Evolutionary conservation across 1,139 yeast species (phyloP).

Genomic region (Geotrichum cucujoidarum): DNA sequence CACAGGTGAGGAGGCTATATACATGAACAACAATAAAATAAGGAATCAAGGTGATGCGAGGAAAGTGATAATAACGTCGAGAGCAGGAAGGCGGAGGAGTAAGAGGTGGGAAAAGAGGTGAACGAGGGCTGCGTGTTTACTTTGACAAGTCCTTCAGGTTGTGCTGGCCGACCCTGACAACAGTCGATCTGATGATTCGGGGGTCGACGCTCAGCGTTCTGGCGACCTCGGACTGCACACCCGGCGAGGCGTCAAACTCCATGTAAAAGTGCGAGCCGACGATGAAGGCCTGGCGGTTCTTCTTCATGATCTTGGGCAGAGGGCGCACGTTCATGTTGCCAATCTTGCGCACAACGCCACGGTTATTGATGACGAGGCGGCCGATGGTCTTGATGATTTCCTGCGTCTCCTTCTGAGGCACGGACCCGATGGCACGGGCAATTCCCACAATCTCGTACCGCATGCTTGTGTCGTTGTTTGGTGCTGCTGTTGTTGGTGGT

Average conservation of each 20-base stretch:
- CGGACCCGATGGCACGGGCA: slow-evolving; percentile 49
- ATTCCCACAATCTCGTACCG: slow-evolving; percentile 86
- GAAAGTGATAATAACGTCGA: no score
- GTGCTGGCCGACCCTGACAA: slow-evolving; percentile 62
- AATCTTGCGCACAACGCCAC: slow-evolving; percentile 85
- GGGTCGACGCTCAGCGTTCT: slow-evolving; percentile 84
- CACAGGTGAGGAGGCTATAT: no score
- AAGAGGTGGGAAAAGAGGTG: no score
- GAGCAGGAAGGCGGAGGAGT: no score
- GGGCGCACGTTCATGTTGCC: slow-evolving; percentile 73
- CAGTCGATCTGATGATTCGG: slow-evolving; percentile 74
- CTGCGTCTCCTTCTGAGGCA: slow-evolving; percentile 35
- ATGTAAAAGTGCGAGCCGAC: slow-evolving; percentile 85
- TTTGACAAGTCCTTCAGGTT: slow-evolving; percentile 25
- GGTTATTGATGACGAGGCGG: slow-evolving; percentile 71
- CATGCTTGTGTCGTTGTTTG: slow-evolving; percentile 43
- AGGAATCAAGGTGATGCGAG: no score
- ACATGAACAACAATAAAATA: no score
- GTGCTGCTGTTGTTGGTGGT: background rate
- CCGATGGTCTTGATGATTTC: slow-evolving; percentile 79
- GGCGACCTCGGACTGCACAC: slow-evolving; percentile 79
- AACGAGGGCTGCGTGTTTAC: no score
- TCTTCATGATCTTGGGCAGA: slow-evolving; percentile 74
- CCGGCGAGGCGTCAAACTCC: slow-evolving; percentile 79
- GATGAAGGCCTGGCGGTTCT: slow-evolving; percentile 84